These are phyloP conservation scores for Rugonectria rugulosa DNA, from an alignment of 2,329 filamentous ascomycete genomes.

Conservation along the genomic window DNA sequence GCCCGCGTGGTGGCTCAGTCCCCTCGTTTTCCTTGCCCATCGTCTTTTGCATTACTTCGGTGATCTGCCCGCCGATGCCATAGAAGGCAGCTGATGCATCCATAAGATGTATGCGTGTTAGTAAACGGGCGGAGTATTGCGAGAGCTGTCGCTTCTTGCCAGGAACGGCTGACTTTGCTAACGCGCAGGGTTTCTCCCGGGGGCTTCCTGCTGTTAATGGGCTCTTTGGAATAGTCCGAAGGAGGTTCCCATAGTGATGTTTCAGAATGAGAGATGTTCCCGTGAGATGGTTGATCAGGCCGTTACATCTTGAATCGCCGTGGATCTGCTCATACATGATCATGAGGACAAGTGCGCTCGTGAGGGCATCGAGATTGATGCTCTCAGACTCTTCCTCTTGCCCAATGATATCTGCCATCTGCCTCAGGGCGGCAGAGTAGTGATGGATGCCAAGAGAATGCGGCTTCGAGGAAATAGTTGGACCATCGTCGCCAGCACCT, in stretches of 20 bases:
- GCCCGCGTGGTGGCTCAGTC: conserved; percentile 3
- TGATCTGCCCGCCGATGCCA: conserved; percentile 44
- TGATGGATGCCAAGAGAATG: conserved; percentile 30
- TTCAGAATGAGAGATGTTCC: conserved; percentile 43
- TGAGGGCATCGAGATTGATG: conserved; percentile 41
- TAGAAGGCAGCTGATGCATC: conserved; percentile 42
- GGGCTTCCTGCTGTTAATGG: not conserved
- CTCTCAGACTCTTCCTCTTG: conserved; percentile 21
- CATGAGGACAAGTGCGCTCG: conserved; percentile 45
- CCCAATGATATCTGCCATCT: conserved; percentile 41
- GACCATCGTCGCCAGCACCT: not conserved
- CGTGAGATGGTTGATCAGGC: conserved; percentile 42
- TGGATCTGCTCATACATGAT: conserved; percentile 48
- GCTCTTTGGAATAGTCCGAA: not conserved
- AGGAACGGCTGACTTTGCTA: not conserved
- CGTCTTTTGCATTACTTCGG: conserved; percentile 31
- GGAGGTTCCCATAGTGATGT: conserved; percentile 29
- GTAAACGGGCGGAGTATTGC: conserved; percentile 43
- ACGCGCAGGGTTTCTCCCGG: not conserved
- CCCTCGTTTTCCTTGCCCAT: not conserved
- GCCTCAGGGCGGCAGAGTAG: conserved; percentile 42
- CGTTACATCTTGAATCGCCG: conserved; percentile 43
- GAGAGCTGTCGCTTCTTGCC: conserved; percentile 29
- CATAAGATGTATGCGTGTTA: conserved; percentile 44
- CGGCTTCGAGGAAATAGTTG: not conserved